Base-by-base conservation (phyloP, 768 basidiomycete species). In the Amanita subjunquillea region DNA sequence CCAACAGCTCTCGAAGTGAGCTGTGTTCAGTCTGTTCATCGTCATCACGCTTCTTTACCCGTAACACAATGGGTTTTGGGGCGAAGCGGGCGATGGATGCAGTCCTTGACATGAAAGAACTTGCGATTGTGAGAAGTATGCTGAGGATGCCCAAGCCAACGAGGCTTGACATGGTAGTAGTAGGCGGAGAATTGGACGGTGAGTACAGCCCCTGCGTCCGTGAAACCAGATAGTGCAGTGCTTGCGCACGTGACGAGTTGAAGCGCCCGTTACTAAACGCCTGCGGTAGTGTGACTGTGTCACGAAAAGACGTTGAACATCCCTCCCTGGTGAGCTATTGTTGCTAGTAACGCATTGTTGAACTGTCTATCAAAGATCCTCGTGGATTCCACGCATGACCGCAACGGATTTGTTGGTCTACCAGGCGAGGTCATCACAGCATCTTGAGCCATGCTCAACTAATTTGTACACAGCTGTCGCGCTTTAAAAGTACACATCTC, bases 331-430 rank as follows among this genome's bases (percentile, higher is more conserved):
- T 43, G 32, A 34, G 42, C 20, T 17, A 15, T 3, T 17, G 12
- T 32, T 17, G 17, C 10, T 0, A 32, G 22, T 10, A 17, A 4
- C 29, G 29, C 22, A 10, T 50, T 7, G 25, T 25, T 37, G 2
- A 17, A 22, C 23, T 46, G 50, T 20, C 29, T 17, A n/a, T 23
- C 48, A 10, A 42, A 86, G 80, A 72, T 91, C 49, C 64, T 91
- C 6, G 88, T 91, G 2, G 70, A 79, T 54, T 85, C 85, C 0
- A 92, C 91, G 87, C 88, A 90, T 56, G 83, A 93, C 59, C 82
- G 94, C 12, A 97, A 77, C 13, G 93, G 83, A 0, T 99, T 99
- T 60, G 70, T 97, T 44, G 90, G 83, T 9, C 71, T 99, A 17
- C 94, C 95, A 1, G 95, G 95, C n/a, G n/a, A n/a, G n/a, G n/a